Evolutionary conservation across 805 yeast species (phyloP), one percentile per base, ranked within the genome.

Genomic region (Candida saitoana): DNA sequence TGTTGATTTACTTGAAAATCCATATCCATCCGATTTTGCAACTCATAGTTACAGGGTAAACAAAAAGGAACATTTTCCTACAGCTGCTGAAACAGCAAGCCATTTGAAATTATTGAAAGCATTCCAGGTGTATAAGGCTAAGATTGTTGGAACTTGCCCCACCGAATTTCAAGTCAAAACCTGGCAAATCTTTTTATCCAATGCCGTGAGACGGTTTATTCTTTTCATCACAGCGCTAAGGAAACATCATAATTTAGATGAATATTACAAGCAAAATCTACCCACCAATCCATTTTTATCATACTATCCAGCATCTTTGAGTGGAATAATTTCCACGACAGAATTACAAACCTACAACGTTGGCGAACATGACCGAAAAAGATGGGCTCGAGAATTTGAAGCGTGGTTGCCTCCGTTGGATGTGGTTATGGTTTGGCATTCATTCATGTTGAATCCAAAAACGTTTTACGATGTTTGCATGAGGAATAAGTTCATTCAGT

Each of bases 61-160:
- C 3, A 9, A 29, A 14, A 9, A 29, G 11, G 39, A 11, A 4
- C 5, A 24, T 20, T 30, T 41, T 3, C 49, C 49, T 6, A 30
- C 18, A 15, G 33, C 31, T 11, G 38, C 14, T 5, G 62, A 56
- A 24, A 42, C 47, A 4, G 40, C 51, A 7, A 46, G 53, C 8
- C 60, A 58, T 41, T 50, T 59, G 39, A 58, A 55, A 44, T 39
- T 59, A 27, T 38, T 58, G 15, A 46, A 45, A 33, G 53, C 59
- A 4, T 56, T 59, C 39, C 43, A 34, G 9, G 48, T 39, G 2
- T 45, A 57, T 45, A 56, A 57, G 33, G 16, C 39, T n/a, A 25
- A 34, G 3, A 37, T 56, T 3, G 35, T 35, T 31, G 40, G 40
- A 18, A 33, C 25, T 34, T 18, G 15, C 19, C 30, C 24, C 29